Percentiles rank a stretch among this genome's conserved stretches.
Conservation (phyloP, 306 rosid genomes). For the Malus domestica region ASM211411v1 NC_041795.1:27866501-27867000, state of each 20-base stretch:
- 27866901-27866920: not conserved
- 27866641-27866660: too few species aligned
- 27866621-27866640: not conserved
- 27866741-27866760: slow-evolving; percentile 12
- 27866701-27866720: not conserved
- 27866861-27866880: not conserved
- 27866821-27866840: not conserved
- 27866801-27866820: not conserved
- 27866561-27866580: too few species aligned
- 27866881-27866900: not conserved
- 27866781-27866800: slow-evolving; percentile 43
- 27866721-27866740: slow-evolving; percentile 35
- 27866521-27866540: not conserved
- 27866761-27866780: slow-evolving; percentile 34
- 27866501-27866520: not conserved
- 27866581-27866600: too few species aligned
- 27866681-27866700: not conserved
- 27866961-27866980: not conserved
- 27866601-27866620: too few species aligned
- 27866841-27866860: not conserved
- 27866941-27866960: not conserved
- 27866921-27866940: not conserved
- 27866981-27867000: not conserved
- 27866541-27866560: not conserved
- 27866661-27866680: too few species aligned